These are phyloP conservation scores for Salix exigua DNA, from an alignment of 345 rosid species.

Conservation along the genomic window DNA sequence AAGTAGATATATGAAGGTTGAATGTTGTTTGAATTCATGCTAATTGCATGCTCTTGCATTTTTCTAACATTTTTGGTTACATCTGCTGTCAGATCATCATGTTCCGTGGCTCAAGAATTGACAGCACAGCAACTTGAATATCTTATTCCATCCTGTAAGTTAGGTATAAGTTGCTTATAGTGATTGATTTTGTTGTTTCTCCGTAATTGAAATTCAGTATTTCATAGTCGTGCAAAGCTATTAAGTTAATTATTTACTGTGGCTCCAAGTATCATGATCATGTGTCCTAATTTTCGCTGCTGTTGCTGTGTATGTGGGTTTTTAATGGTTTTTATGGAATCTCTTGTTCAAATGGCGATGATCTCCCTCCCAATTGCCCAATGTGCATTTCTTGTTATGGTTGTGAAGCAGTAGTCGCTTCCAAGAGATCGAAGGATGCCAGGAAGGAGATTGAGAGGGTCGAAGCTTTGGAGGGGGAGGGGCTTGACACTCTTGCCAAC, in stretches of 20 bases:
- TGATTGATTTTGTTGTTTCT: not conserved
- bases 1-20: not conserved
- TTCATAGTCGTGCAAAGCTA: not conserved
- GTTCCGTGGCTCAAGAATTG: constrained; percentile 55
- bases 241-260: not conserved
- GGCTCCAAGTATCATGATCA: not conserved
- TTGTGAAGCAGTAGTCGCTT: constrained; percentile 30
- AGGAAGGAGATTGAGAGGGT: constrained; percentile 42
- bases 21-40: not conserved
- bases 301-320: not conserved
- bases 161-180: constrained; percentile 41
- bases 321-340: constrained; percentile 8
- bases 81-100: constrained; percentile 46
- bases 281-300: not conserved
- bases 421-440: constrained; percentile 51
- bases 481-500: constrained; percentile 64
- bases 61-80: not conserved
- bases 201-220: not conserved
- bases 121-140: constrained; percentile 55
- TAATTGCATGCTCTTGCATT: not conserved
- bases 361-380: constrained; percentile 1
- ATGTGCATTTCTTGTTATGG: constrained; percentile 9
- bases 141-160: constrained; percentile 39
- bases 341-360: constrained; percentile 9
- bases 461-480: constrained; percentile 66